Base-by-base conservation (phyloP, 306 rosid species). In the Gleditsia sinensis region DNA sequence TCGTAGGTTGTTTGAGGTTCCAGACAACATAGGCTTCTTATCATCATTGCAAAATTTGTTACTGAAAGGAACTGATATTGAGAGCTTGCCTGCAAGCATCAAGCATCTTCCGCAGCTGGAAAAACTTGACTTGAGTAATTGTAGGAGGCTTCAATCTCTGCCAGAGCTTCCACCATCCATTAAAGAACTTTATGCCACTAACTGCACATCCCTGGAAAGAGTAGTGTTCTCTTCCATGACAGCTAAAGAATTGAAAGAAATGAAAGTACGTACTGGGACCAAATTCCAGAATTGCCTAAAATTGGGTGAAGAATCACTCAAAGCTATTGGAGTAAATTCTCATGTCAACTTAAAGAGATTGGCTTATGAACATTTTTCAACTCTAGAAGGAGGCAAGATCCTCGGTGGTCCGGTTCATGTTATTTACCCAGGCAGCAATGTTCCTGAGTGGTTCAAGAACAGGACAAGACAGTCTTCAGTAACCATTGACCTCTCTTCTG, bases 231-330 rank as follows among this genome's bases (percentile, higher is more conserved):
- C 68, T 21, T 62, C 68, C 27, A 11, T 5, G 68, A 49, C 68
- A 36, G 30, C 50, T 20, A 19, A 62, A 20, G 49, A 62, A 19
- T 21, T 62, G 50, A 62, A 11, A 1, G 30, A 37, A 10, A 62
- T 20, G 17, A 45, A 16, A 7, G 7, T 45, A 20, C 1, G n/a
- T n/a, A n/a, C n/a, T n/a, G n/a, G 37, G 0, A 20, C 68, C 8
- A 34, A 27, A 37, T 62, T 62, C 68, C 68, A 37, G 17, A 62
- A 62, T 20, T 62, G 68, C 25, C n/a, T 62, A 49, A 62, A 21
- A 5, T 62, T 62, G 50, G 68, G 37, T 37, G 4, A 6, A 10
- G 6, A 39, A 10, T 62, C 68, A 36, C 68, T 62, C 16, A 21
- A 12, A 3, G 50, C 49, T 19, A 37, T 62, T 20, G 68, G 50